phyloP scores from a whole-genome alignment of 2,329 filamentous ascomycete genomes.

The Alternaria consortialis region DNA sequence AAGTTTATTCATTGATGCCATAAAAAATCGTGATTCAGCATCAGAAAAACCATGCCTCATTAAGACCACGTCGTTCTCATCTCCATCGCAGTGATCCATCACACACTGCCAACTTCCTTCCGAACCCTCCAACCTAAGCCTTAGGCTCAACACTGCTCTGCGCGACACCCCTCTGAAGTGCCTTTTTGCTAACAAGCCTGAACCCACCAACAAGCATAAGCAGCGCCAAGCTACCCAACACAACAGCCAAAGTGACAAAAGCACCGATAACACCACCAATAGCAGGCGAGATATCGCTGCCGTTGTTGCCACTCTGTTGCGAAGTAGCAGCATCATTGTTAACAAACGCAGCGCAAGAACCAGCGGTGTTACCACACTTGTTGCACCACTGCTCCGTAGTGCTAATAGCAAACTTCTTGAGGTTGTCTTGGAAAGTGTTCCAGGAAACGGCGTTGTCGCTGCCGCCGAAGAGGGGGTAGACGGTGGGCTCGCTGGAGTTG shows the following conservation, averaged over 20 bases:
- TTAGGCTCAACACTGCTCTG: conserved; percentile 13
- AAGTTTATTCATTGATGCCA: not conserved
- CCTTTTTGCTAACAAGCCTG: conserved; percentile 66
- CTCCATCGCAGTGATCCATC: too few relatives aligned
- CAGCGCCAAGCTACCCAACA: conserved; percentile 63
- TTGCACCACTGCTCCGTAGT: conserved; percentile 75
- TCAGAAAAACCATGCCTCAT: not conserved
- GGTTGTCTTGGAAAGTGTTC: conserved; percentile 70
- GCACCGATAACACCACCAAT: conserved; percentile 85
- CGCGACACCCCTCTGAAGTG: conserved; percentile 27
- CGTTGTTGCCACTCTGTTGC: conserved; percentile 31
- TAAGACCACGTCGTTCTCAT: not conserved
- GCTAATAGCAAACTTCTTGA: conserved; percentile 73
- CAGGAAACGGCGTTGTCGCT: conserved; percentile 67
- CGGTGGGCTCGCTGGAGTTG: conserved; percentile 55
- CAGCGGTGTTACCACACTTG: conserved; percentile 76
- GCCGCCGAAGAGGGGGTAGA: conserved; percentile 70
- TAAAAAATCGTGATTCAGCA: not conserved
- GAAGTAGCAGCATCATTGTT: conserved; percentile 16
- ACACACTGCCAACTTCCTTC: too few relatives aligned
- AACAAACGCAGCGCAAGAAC: conserved; percentile 66
- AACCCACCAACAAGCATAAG: conserved; percentile 66
- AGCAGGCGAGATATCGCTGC: conserved; percentile 66
- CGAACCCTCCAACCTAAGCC: conserved; percentile 14
- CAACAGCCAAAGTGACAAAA: conserved; percentile 71